Base-by-base conservation (phyloP, 106 monocot species). In the Dendrobium officinale region DNA sequence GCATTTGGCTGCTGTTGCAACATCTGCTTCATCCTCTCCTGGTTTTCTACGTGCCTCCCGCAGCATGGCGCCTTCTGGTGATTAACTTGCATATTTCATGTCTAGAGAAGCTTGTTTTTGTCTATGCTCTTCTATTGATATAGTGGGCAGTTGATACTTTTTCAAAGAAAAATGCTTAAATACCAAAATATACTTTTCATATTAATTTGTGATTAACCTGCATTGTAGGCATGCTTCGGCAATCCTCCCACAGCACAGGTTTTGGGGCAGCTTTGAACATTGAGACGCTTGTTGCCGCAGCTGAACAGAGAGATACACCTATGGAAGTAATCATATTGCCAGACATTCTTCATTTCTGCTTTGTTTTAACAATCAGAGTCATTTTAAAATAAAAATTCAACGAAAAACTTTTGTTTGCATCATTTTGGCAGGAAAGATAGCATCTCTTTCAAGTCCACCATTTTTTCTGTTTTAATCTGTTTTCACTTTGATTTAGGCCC, bases 231-330 rank as follows among this genome's bases (percentile, higher is more conserved):
- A 81, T 94, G 80, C 92, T 88, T 77, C 80, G 93, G 51, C 98
- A 89, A 84, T 75, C 89, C 54, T 94, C 98, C 72, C 87, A 91
- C 56, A 87, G 49, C 78, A 88, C 90, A 26, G 95, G 98, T 29
- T 99, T 99, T 91, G 95, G 95, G 26, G 88, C 98, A 80, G 92
- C 98, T 77, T 77, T 99, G 75, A 99, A 95, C 75, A 99, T 95
- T 78, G 98, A 93, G 82, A 99, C 98, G 29, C 90, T 99, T 73
- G 91, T 99, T 85, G 91, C 93, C 2, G 98, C 98, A 47, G 98
- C 98, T 86, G 95, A 95, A 91, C 85, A 80, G 88, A 91, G 95
- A 77, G 95, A 99, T 76, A 86, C 95, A 75, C 95, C 86, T 44
- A 91, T 99, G 56, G 93, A 93, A 89, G 98, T 95, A 42, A 47